Evolutionary conservation across 352 stramenopile genomes (phyloP).

Genomic region (Pythium coloratum): DNA sequence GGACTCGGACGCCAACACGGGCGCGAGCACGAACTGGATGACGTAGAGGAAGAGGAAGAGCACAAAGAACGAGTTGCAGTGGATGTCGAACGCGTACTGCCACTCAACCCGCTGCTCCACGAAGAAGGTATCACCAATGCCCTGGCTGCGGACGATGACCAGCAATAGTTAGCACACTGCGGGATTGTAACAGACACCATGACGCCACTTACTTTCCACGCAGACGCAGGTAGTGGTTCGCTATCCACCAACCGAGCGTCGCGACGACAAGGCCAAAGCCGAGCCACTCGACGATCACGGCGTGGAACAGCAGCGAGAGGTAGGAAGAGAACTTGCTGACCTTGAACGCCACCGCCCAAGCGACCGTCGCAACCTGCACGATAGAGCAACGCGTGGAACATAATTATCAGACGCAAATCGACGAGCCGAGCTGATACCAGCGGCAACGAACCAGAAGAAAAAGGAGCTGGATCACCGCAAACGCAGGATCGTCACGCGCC

Average conservation of each 20-base stretch:
- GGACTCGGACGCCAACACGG: conserved; percentile 89
- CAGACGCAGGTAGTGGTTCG: conserved; percentile 69
- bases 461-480: conserved; percentile 94
- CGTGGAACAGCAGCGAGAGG: conserved; percentile 71
- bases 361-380: conserved; percentile 52
- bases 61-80: conserved; percentile 99
- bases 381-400: background rate
- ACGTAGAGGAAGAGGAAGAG: conserved; percentile 96
- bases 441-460: conserved; percentile 75
- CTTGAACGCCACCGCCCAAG: conserved; percentile 80
- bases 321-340: conserved; percentile 52
- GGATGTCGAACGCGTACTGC: conserved; percentile 99
- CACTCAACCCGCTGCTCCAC: conserved; percentile 98
- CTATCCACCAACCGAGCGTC: conserved; percentile 73
- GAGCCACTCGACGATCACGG: conserved; percentile 83
- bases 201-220: conserved; percentile 43
- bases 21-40: conserved; percentile 95
- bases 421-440: background rate
- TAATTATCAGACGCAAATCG: background rate
- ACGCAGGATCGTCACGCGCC: conserved; percentile 96
- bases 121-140: conserved; percentile 78
- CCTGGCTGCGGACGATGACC: conserved; percentile 36
- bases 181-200: conserved; percentile 4
- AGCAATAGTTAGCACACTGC: background rate
- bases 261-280: conserved; percentile 69